Evolutionary conservation across 805 yeast species (phyloP), one percentile per base, ranked within the genome.

Genomic region (Ogataea nitratoaversa): DNA sequence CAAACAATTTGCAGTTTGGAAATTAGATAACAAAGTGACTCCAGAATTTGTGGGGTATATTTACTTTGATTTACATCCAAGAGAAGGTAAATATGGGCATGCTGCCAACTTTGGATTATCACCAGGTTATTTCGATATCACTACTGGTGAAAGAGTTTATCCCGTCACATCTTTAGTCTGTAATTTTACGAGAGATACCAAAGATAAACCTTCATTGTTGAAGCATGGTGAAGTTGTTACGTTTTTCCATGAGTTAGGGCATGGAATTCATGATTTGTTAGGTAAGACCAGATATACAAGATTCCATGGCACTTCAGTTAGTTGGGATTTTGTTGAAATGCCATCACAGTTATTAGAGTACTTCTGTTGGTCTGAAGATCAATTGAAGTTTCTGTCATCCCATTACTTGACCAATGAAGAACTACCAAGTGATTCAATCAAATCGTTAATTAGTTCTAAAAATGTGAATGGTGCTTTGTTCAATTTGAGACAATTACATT

Each of bases 321-420:
- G 84, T 29, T 72, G 93, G 74, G 95, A 87, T 64, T 87, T 87
- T 64, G 95, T 87, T 36, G 95, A 87, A 63, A 86, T 91, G 43
- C 96, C 95, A 20, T 86, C 95, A 1, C 95, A 87, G 66, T 77
- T 87, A 80, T 68, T 87, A 52, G 95, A 87, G 62, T 84, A 78
- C 60, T 87, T 93, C 87, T 82, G 90, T 29, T 87, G 95, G 95
- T 74, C 81, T 39, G 71, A 71, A 39, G 65, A 70, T 30, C 81
- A 79, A 60, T 67, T 87, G 48, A 72, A 68, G 50, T 55, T 58
- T 8, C 63, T 87, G 39, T 80, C 91, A 0, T 68, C 74, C 17
- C 95, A 87, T 60, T 85, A 82, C 58, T 37, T 61, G 30, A 65
- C 72, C 38, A 68, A 81, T 3, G 77, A 78, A 19, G 66, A 72